phyloP scores from a whole-genome alignment of 73 alveolate species.

The Tetrahymena thermophila region DNA sequence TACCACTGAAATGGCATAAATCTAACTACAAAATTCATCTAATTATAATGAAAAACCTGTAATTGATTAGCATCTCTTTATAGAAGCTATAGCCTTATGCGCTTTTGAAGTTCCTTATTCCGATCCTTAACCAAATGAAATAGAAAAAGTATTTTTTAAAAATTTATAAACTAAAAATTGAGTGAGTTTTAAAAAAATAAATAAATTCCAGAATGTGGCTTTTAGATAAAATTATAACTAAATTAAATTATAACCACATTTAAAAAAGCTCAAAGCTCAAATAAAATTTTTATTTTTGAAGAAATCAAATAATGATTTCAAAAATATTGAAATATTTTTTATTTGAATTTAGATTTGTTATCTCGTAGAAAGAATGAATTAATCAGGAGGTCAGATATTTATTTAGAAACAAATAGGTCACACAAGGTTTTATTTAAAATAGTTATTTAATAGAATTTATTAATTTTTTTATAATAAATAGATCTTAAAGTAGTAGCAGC shows the following conservation, averaged over 20 bases:
- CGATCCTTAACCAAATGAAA: conserved; percentile 47
- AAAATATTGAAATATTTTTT: not conserved
- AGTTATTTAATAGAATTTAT: not conserved
- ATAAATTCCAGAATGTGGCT: too few relatives aligned
- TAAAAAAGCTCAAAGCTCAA: not conserved
- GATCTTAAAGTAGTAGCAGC: not conserved
- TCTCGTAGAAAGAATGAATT: conserved; percentile 63
- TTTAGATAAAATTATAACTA: too few relatives aligned
- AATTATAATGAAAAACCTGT: not conserved
- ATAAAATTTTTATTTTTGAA: not conserved
- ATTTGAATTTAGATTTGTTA: not conserved
- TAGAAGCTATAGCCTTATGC: conserved; percentile 63
- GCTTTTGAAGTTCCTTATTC: conserved; percentile 52
- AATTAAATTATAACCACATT: not conserved
- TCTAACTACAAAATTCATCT: not conserved
- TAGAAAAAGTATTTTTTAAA: conserved; percentile 44
- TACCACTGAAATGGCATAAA: conserved; percentile 33
- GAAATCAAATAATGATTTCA: not conserved
- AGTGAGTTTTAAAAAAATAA: too few relatives aligned
- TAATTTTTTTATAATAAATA: not conserved
- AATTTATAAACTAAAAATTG: too few relatives aligned
- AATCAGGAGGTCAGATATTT: conserved; percentile 54
- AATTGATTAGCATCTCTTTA: conserved; percentile 67
- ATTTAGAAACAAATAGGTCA: conserved; percentile 42
- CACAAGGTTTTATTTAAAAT: conserved; percentile 12